A percentile compares a stretch with the other conserved stretches of the same genome.
phyloP scores from a whole-genome alignment of 495 filamentous ascomycete species.

The Penicillium soppii region DNA sequence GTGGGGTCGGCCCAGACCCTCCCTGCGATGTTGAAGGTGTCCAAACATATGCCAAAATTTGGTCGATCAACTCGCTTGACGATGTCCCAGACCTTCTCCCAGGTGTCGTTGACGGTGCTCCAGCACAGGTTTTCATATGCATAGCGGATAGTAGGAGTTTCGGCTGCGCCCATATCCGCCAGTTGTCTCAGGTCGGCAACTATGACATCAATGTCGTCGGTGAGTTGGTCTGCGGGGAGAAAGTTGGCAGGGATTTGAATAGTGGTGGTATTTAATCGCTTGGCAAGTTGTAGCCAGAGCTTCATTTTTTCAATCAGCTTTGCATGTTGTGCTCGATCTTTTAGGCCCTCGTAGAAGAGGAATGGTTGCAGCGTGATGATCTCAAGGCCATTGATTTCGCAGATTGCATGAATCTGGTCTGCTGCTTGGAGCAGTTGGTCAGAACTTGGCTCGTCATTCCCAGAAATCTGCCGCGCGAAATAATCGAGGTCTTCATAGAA shows the following conservation, averaged over 20 bases:
- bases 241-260: conserved; percentile 70
- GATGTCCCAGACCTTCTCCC: conserved; percentile 66
- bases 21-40: conserved; percentile 75
- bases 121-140: conserved; percentile 70
- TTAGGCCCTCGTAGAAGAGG: conserved; percentile 67
- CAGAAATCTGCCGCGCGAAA: conserved; percentile 32
- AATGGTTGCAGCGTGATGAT: conserved; percentile 67
- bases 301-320: conserved; percentile 55
- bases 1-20: conserved; percentile 68
- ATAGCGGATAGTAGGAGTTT: conserved; percentile 54
- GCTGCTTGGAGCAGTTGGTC: conserved; percentile 57
- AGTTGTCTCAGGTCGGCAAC: conserved; percentile 59
- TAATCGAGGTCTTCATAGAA: conserved; percentile 72
- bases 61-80: conserved; percentile 59
- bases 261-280: conserved; percentile 57
- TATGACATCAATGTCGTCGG: conserved; percentile 53
- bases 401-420: conserved; percentile 20
- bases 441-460: conserved; percentile 14
- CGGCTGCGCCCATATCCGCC: conserved; percentile 30
- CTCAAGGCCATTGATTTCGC: conserved; percentile 17
- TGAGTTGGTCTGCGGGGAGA: conserved; percentile 50
- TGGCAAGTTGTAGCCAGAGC: conserved; percentile 62
- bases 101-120: conserved; percentile 62
- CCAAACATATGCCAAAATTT: conserved; percentile 72
- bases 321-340: conserved; percentile 56